Evolutionary conservation across 768 basidiomycete genomes (phyloP).

Genomic region (Hysterangium stoloniferum): DNA sequence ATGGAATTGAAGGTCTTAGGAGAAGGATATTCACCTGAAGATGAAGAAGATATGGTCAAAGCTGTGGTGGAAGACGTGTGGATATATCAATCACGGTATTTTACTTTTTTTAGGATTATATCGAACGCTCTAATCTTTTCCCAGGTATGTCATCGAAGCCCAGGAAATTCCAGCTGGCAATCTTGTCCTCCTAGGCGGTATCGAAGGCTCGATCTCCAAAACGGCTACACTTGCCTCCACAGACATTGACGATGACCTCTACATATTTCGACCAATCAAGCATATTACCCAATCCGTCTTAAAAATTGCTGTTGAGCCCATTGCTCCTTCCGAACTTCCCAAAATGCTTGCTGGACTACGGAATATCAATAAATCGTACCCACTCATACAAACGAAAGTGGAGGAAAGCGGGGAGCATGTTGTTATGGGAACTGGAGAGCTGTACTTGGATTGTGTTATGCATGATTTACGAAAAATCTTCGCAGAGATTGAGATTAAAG

Average conservation of each 20-base stretch:
- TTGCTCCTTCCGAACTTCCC: conserved; percentile 93
- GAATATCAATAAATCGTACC: conserved; percentile 97
- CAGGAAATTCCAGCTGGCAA: conserved; percentile 90
- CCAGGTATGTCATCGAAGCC: conserved; percentile 83
- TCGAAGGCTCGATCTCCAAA: conserved; percentile 92
- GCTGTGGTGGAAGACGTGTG: conserved; percentile 79
- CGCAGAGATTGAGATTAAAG: conserved; percentile 99
- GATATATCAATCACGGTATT: conserved; percentile 85
- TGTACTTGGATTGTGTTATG: conserved; percentile 95
- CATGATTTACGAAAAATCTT: conserved; percentile 90
- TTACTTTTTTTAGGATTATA: conserved; percentile 5
- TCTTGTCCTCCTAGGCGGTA: conserved; percentile 84
- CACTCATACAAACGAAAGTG: conserved; percentile 88
- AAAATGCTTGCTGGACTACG: conserved; percentile 98
- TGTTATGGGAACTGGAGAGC: conserved; percentile 91
- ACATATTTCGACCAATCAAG: conserved; percentile 94
- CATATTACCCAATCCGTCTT: conserved; percentile 96
- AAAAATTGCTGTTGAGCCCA: conserved; percentile 97
- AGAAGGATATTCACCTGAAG: conserved; percentile 97
- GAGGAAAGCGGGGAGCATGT: conserved; percentile 99
- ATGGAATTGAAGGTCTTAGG: conserved; percentile 91
- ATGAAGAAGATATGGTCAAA: conserved; percentile 96
- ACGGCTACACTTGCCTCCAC: conserved; percentile 79
- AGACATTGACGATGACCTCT: conserved; percentile 75
- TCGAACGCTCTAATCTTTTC: background rate